Percentiles rank a stretch among this genome's conserved stretches.
Evolutionary conservation across 148 eudicot species (phyloP).

Genomic region (Dianthus caryophyllus): DNA sequence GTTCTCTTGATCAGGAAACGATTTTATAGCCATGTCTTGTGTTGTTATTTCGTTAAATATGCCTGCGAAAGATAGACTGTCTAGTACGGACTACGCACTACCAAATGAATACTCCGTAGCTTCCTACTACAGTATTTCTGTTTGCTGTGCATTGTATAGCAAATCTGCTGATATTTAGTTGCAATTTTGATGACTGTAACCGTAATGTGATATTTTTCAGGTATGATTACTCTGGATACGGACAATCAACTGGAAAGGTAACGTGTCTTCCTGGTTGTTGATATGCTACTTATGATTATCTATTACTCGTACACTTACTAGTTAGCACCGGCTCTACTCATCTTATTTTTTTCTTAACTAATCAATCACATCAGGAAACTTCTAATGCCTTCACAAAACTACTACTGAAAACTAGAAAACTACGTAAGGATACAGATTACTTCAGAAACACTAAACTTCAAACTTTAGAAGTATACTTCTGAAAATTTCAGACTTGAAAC

Average conservation of each 20-base stretch:
- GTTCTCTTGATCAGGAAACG: neutral
- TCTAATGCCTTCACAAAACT: too few species aligned
- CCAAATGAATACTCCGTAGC: neutral
- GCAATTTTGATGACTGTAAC: constrained; percentile 2
- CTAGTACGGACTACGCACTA: neutral
- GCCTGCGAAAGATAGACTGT: neutral
- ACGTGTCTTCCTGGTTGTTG: neutral
- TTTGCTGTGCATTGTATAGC: too few species aligned
- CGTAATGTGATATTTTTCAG: constrained; percentile 32
- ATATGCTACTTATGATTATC: neutral
- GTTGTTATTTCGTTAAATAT: neutral
- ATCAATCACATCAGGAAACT: too few species aligned
- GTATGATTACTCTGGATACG: constrained; percentile 98
- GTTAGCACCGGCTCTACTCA: too few species aligned
- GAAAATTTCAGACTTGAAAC: too few species aligned
- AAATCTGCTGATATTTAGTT: neutral
- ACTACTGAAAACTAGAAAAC: too few species aligned
- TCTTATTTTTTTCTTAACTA: too few species aligned
- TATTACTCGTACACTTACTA: too few species aligned
- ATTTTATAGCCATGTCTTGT: neutral
- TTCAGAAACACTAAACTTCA: too few species aligned
- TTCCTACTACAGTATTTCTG: neutral
- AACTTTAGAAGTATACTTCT: too few species aligned
- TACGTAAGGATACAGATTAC: too few species aligned
- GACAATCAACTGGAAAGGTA: constrained; percentile 98